Evolutionary conservation across 1,284 basidiomycete species (phyloP), one percentile per base, ranked within the genome.

Genomic region (Trametes versicolor): DNA sequence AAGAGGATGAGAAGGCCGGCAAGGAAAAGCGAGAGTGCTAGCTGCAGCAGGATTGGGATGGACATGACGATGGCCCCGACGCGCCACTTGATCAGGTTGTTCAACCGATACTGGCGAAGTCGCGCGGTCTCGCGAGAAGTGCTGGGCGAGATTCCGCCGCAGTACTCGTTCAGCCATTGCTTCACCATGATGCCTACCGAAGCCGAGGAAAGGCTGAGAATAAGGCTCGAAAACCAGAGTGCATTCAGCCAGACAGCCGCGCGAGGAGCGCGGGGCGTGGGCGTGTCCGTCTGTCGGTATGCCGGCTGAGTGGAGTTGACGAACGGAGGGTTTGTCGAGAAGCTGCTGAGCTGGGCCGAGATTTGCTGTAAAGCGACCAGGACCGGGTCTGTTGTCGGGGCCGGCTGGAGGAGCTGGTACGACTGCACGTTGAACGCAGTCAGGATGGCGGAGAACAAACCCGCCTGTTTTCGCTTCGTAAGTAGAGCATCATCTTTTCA

Each of bases 91-190:
- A 32, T 36, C 4, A 69, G 51, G 25, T 52, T 52, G 41, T 64
- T 56, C 27, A 53, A 52, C 23, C 68, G 66, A 23, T 63, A 51
- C 39, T 70, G 69, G 2, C 64, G 64, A 5, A 68, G 32, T 9
- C 64, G 66, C 6, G 64, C 63, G 12, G 29, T 49, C 21, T 67
- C 45, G 61, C 13, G 64, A 58, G 13, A 52, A 45, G 12, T 52
- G 8, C 29, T 32, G 17, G 41, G 19, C 15, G 41, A 43, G 6
- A 53, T 17, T 12, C 69, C 63, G 13, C 50, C 45, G 13, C 15
- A 29, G 45, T 61, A 65, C n/a, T 65, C 52, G 29, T 48, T 52
- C 3, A 67, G 36, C 72, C 72, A 73, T 36, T 72, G 68, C 29
- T 70, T 69, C 32, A 65, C 70, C 39, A 67, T 45, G 29, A 71